These are phyloP conservation scores for Alternaria tenuissima DNA, from an alignment of 2,329 filamentous ascomycete genomes.

Conservation along the genomic window DNA sequence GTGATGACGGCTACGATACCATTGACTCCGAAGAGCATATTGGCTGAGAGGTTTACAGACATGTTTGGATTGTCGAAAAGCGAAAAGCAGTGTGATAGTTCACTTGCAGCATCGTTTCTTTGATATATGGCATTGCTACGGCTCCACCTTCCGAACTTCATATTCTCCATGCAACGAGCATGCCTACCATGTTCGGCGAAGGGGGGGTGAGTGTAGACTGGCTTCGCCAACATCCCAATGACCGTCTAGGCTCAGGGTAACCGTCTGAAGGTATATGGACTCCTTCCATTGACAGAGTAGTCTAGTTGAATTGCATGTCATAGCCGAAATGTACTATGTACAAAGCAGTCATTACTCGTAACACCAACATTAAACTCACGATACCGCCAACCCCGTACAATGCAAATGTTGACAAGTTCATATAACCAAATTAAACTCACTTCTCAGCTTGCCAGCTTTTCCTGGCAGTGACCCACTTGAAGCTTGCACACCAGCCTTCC, in stretches of 20 bases:
- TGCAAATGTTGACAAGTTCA: neutral
- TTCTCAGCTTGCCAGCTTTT: conserved; percentile 36
- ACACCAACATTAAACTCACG: neutral
- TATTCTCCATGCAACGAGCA: neutral
- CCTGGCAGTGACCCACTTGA: conserved; percentile 47
- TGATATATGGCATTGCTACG: conserved; percentile 2
- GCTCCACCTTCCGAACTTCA: conserved; percentile 16
- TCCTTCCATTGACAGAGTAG: neutral
- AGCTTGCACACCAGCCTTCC: conserved; percentile 46
- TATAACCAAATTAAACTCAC: neutral
- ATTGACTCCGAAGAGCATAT: conserved; percentile 28
- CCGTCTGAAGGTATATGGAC: neutral
- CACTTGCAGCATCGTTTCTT: neutral
- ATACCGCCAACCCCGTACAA: neutral
- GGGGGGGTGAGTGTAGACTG: neutral
- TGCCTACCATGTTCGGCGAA: neutral
- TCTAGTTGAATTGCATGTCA: neutral
- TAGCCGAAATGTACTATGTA: neutral
- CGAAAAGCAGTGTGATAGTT: neutral
- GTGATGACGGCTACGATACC: conserved; percentile 33
- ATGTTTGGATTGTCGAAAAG: neutral
- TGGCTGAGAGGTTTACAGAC: conserved; percentile 17
- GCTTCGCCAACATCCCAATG: neutral
- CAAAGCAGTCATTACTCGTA: neutral
- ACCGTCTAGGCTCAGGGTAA: neutral